Evolutionary conservation across 108 stramenopile species (phyloP).

Genomic region (Nitzschia putrida): DNA sequence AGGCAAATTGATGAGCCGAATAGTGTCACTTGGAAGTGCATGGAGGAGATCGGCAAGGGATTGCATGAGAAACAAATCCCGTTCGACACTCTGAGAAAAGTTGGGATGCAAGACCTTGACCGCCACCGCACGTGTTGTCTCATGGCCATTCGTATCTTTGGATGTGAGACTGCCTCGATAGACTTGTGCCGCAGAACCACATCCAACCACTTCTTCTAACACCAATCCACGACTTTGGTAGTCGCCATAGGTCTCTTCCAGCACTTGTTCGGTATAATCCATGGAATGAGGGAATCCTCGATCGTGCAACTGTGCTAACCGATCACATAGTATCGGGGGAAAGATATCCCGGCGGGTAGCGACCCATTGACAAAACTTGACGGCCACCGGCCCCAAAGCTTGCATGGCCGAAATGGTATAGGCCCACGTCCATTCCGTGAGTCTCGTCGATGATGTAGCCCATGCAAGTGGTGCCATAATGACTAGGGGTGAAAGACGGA

Average conservation of each 20-base stretch:
- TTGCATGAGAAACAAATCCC: constrained; percentile 73
- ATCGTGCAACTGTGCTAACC: constrained; percentile 70
- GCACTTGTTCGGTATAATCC: constrained; percentile 57
- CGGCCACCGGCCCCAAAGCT: constrained; percentile 75
- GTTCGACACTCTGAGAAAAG: constrained; percentile 56
- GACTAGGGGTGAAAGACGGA: constrained; percentile 66
- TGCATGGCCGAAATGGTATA: constrained; percentile 72
- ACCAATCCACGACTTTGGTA: constrained; percentile 60
- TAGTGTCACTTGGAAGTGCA: constrained; percentile 55
- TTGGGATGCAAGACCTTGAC: constrained; percentile 87
- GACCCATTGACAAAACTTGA: constrained; percentile 89
- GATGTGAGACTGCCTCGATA: constrained; percentile 61
- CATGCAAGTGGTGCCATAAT: constrained; percentile 66
- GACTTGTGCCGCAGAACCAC: constrained; percentile 90
- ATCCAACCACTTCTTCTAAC: constrained; percentile 70
- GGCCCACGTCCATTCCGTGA: constrained; percentile 68
- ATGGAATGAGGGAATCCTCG: constrained; percentile 64
- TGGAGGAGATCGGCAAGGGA: constrained; percentile 62
- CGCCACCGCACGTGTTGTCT: constrained; percentile 49
- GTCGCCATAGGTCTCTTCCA: constrained; percentile 76
- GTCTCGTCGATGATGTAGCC: constrained; percentile 30
- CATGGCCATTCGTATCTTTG: constrained; percentile 18
- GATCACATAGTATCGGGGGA: constrained; percentile 70
- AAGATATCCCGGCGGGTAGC: constrained; percentile 88
- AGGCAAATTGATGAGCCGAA: constrained; percentile 77